Conservation (phyloP, 306 rosid species). For the Neltuma alba region DNA sequence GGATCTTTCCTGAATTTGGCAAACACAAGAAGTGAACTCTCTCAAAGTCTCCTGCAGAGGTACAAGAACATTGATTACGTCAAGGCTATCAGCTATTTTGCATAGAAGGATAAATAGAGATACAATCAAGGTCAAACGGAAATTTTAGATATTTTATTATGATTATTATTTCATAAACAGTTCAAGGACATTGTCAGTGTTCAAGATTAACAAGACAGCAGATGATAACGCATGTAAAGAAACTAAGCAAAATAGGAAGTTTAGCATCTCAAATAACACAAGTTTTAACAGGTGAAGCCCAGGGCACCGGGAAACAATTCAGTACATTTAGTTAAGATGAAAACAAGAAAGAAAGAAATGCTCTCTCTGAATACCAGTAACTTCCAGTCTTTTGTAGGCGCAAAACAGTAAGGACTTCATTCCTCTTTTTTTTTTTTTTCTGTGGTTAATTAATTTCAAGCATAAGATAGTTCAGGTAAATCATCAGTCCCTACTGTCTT, state of each 20-base stretch:
- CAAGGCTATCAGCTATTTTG: background rate
- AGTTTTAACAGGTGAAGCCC: slow-evolving; percentile 1
- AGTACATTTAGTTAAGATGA: background rate
- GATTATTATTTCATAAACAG: background rate
- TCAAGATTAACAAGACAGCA: background rate
- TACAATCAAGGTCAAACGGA: slow-evolving; percentile 11
- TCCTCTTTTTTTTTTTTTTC: too few relatives aligned
- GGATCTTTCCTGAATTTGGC: slow-evolving; percentile 67
- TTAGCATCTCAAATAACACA: slow-evolving; percentile 7
- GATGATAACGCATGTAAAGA: slow-evolving; percentile 8
- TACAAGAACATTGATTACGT: slow-evolving; percentile 20
- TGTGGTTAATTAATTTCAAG: background rate
- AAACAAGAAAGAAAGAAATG: background rate
- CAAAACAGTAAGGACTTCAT: background rate
- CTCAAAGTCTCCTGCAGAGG: slow-evolving; percentile 69
- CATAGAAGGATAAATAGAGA: background rate
- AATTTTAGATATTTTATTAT: slow-evolving; percentile 16
- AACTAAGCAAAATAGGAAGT: slow-evolving; percentile 14
- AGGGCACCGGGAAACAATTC: background rate
- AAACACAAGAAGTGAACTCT: slow-evolving; percentile 61
- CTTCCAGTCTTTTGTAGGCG: background rate
- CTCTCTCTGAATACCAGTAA: background rate
- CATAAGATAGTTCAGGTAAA: background rate
- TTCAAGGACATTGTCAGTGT: background rate
- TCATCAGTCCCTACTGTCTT: background rate